These are phyloP conservation scores for Acanthochlamys bracteata DNA, from an alignment of 106 monocot species.

Conservation along the genomic window DNA sequence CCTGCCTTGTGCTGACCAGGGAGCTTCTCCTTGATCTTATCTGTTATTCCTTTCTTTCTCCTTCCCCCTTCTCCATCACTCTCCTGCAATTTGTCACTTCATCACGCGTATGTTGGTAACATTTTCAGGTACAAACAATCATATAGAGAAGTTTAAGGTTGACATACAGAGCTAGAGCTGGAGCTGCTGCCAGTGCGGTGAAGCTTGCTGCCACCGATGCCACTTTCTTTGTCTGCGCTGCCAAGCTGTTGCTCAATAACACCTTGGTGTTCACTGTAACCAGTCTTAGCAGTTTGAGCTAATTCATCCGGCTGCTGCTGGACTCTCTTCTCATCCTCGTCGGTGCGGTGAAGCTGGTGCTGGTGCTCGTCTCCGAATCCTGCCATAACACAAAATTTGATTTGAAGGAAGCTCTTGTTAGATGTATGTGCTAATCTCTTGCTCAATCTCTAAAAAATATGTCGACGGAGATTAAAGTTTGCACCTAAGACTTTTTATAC, in stretches of 20 bases:
- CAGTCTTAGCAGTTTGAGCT: neutral
- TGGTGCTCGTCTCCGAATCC: neutral
- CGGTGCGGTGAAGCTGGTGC: neutral
- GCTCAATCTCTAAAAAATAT: neutral
- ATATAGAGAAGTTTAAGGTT: neutral
- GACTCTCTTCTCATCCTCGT: neutral
- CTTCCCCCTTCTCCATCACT: neutral
- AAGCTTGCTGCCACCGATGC: neutral
- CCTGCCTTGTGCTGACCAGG: neutral
- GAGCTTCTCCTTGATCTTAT: neutral
- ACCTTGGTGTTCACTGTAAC: too few species aligned
- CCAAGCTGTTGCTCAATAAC: neutral
- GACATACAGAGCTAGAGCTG: neutral
- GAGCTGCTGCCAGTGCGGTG: constrained; percentile 4
- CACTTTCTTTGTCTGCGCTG: neutral
- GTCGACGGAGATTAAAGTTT: neutral
- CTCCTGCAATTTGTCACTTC: neutral
- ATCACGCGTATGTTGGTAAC: neutral
- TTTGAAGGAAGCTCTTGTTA: neutral
- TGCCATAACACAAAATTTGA: neutral
- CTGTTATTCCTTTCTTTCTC: neutral
- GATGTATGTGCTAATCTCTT: too few species aligned
- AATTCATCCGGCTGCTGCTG: neutral
- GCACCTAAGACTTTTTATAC: too few species aligned
- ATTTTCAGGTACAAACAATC: neutral